Base-by-base conservation (phyloP, 2,329 filamentous ascomycete species). In the Graphilbum sp. region DNA sequence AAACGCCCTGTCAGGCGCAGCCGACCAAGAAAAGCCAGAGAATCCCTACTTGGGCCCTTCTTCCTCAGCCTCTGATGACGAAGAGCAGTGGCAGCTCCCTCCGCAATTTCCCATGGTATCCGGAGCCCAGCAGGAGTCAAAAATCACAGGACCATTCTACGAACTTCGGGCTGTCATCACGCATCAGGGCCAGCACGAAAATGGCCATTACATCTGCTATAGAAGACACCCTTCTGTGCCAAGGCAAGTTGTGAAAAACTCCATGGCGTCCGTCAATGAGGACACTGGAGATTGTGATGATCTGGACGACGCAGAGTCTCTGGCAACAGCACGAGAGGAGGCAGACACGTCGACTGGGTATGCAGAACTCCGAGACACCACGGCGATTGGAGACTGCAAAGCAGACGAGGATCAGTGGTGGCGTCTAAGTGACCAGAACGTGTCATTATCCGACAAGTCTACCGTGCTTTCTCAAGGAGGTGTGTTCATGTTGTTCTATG, bases 401-500 rank as follows among this genome's bases (percentile, higher is more conserved):
- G 49, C 55, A 36, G 50, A 49, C 15, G 44, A 40, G 52, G 5
- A 32, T 45, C 69, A 73, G 42, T 96, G 90, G 90, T 98, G 85
- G 78, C 69, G 82, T 15, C 66, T 96, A 21, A 96, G 88, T 54
- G 88, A 96, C 50, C 83, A 94, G 43, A 77, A 80, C 44, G 87
- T 96, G 8, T 72, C 66, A 43, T 66, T 72, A 45, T 79, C 87
- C 19, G 71, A 71, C 17, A 83, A 94, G 53, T 67, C 77, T 11
- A 68, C 70, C 21, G 82, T 93, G 0, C 61, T 90, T 36, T 67
- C 66, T 2, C 79, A 93, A 47, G 76, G 76, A 0, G 85, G 84
- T 2, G 88, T 87, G 0, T 96, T 96, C 53, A 96, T 98, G 88
- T 68, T 96, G 1, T 96, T 96, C 55, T 98, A 96, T 54, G 88